Base-by-base conservation (phyloP, 2,329 filamentous ascomycete species). In the Alternaria consortialis region DNA sequence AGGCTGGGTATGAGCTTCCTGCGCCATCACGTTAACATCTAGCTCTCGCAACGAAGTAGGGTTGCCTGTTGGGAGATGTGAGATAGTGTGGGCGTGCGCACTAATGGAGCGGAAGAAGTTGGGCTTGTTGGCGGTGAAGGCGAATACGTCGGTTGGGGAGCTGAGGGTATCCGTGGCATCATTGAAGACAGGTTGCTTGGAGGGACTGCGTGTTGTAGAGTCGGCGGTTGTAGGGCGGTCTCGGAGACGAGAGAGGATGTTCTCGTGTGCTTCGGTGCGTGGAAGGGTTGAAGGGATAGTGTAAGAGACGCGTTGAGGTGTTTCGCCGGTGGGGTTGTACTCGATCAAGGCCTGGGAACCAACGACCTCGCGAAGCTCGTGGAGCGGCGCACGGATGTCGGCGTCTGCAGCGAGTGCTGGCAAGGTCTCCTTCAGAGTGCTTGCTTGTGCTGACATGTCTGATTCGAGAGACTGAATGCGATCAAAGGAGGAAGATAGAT, bases 291-390 rank as follows among this genome's bases (percentile, higher is more conserved):
- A 91, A 0, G 93, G 91, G 73, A 92, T 97, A n/a, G 87, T 84
- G 79, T 98, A 99, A 53, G 88, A 84, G 31, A 85, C 82, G 80
- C 94, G 95, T 73, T 91, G 88, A 0, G 95, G 95, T 1, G 95
- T 98, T 47, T 90, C 85, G 53, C 95, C 94, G 0, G 95, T 98
- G 0, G 91, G 87, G 37, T 87, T 83, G 77, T 98, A 98, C 75
- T 97, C 93, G 54, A 88, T 85, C 53, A 98, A 84, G 5, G 83
- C 79, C 1, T 89, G 88, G 47, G 79, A 81, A 15, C 85, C 81
- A 47, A 97, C 87, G n/a, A 88, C 85, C 17, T 88, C 84, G 7
- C 92, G 88, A 27, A 99, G 87, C 47, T 88, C 85, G 27, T 84
- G 80, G 6, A 98, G 86, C 7, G 93, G 91, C 67, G 88, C 85